Conservation (phyloP, 208 protist species). For the Acanthamoeba lenticulata region DNA sequence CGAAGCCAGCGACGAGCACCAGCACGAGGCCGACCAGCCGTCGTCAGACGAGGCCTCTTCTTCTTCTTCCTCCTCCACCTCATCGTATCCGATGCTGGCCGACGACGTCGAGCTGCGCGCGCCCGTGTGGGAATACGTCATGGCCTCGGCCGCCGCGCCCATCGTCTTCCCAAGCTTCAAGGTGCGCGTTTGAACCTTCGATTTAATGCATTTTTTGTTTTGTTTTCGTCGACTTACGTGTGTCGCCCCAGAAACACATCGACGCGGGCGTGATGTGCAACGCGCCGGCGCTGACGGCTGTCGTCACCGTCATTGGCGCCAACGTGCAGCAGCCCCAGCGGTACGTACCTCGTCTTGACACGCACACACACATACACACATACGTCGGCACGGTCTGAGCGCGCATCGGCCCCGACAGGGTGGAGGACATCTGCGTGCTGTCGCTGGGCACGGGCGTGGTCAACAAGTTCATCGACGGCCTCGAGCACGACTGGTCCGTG, state of each 20-base stretch:
- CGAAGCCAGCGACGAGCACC: neutral
- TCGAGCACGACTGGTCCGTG: neutral
- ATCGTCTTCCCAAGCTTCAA: constrained; percentile 53
- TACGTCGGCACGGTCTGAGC: neutral
- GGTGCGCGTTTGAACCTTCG: neutral
- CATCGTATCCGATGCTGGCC: neutral
- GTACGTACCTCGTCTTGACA: neutral
- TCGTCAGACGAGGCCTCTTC: neutral
- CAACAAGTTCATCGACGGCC: neutral
- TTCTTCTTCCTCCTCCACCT: neutral
- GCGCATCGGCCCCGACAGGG: neutral
- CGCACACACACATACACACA: neutral
- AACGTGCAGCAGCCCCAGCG: neutral
- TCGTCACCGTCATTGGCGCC: neutral
- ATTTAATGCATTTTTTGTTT: neutral
- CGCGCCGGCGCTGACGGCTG: constrained; percentile 2
- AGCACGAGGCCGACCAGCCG: neutral
- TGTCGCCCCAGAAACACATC: neutral
- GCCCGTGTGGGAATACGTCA: constrained; percentile 18
- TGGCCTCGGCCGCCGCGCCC: constrained; percentile 33
- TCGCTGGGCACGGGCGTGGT: constrained; percentile 23
- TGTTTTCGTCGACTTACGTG: neutral
- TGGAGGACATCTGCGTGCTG: neutral
- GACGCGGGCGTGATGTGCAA: constrained; percentile 8
- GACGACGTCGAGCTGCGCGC: neutral